Percentiles rank a stretch among this genome's conserved stretches.
phyloP scores from a whole-genome alignment of 1,139 yeast genomes.

The Arxiozyma heterogenica region DNA sequence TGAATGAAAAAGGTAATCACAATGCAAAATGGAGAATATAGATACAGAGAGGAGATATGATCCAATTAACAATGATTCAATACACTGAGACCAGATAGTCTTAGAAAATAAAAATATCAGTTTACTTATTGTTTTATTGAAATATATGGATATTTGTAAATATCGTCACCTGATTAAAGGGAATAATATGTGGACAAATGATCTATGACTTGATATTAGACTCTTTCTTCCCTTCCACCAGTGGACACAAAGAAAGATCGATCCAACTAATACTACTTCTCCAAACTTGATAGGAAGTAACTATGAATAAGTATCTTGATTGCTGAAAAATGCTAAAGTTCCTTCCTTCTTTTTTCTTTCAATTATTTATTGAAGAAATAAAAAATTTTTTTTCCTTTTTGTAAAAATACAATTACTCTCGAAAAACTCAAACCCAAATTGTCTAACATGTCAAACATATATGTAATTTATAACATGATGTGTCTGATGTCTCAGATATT shows the following conservation, averaged over 20 bases:
- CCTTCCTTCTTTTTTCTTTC: background rate
- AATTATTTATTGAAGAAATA: too few relatives aligned
- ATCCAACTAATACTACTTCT: too few relatives aligned
- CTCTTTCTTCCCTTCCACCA: background rate
- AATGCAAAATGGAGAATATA: background rate
- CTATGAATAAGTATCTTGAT: background rate
- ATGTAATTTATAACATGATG: background rate
- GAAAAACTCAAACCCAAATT: background rate
- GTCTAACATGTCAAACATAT: background rate
- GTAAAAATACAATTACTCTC: background rate
- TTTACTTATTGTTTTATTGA: too few relatives aligned
- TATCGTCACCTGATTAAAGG: background rate
- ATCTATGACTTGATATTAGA: too few relatives aligned
- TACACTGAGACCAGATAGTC: background rate
- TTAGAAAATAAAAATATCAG: background rate
- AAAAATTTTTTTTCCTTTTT: too few relatives aligned
- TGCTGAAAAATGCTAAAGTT: background rate
- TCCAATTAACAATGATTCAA: too few relatives aligned
- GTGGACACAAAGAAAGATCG: background rate
- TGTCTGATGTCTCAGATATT: too few relatives aligned
- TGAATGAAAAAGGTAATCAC: background rate
- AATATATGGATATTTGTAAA: background rate
- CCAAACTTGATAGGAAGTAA: background rate
- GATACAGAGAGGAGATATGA: background rate
- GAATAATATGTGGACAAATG: background rate